These are phyloP conservation scores for Aureobasidium lini DNA, from an alignment of 2,329 filamentous ascomycete genomes.

Conservation along the genomic window DNA sequence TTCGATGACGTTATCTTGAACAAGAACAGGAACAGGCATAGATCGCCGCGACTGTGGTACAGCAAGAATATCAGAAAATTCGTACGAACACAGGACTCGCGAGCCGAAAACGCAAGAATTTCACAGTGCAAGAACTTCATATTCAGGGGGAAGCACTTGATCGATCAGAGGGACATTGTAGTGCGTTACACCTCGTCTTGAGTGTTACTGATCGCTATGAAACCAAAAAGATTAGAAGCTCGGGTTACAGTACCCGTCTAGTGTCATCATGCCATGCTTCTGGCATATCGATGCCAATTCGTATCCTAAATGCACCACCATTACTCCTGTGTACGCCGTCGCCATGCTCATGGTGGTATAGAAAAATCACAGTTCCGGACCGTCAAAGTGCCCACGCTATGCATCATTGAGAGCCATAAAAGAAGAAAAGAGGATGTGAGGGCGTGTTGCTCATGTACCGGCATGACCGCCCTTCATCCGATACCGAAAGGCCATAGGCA, in stretches of 20 bases:
- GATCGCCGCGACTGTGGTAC: not conserved
- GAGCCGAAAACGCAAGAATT: no score
- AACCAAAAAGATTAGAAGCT: conserved; percentile 1
- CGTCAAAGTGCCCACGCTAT: conserved; percentile 15
- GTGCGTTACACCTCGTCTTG: not conserved
- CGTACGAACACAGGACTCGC: no score
- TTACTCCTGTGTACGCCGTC: conserved; percentile 14
- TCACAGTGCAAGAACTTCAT: no score
- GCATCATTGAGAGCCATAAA: conserved; percentile 13
- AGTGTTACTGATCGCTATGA: not conserved
- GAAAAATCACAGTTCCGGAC: conserved; percentile 8
- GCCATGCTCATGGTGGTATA: conserved; percentile 16
- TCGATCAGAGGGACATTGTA: not conserved
- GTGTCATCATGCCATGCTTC: conserved; percentile 14
- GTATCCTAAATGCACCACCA: conserved; percentile 9
- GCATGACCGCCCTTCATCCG: conserved; percentile 4
- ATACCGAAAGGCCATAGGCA: not conserved
- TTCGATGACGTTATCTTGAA: not conserved
- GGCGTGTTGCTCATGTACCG: conserved; percentile 10
- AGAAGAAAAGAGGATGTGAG: conserved; percentile 5
- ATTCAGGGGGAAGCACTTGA: not conserved
- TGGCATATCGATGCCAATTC: conserved; percentile 8
- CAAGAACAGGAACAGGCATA: not conserved
- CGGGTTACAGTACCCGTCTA: conserved; percentile 13
- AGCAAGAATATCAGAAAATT: no score